Base-by-base conservation (phyloP, 2,329 filamentous ascomycete genomes). In the Neofusicoccum umdonicola region DNA sequence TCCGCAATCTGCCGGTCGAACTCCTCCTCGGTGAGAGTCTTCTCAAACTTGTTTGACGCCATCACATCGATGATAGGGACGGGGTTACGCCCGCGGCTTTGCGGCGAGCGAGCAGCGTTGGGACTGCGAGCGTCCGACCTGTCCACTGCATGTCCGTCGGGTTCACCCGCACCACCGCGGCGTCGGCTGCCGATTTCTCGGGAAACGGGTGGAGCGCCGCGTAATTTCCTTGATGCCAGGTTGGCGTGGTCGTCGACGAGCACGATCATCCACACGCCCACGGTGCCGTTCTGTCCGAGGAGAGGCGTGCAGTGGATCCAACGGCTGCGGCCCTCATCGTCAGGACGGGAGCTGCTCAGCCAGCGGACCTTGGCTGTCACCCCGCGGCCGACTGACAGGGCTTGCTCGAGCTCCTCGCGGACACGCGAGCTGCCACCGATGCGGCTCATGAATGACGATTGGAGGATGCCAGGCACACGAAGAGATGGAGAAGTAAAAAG, bases 271-370 rank as follows among this genome's bases (percentile, higher is more conserved):
- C 90, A 93, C 0, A 92, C 89, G 15, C 90, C 90, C 0, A 93
- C 86, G 3, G 84, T 80, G 1, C 88, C 87, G 67, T 88, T 88
- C 47, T 83, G 82, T 2, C 89, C 89, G 3, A 90, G 76, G 3
- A 93, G 78, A 2, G 90, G 90, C 22, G 90, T 93, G 71, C 89
- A 90, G 73, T 93, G 90, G 45, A 93, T 89, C 90, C 90, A 93
- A 48, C 89, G 83, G 56, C 84, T 83, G 17, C 88, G 83, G 0
- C 89, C 90, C 60, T 86, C 80, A 44, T 81, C 83, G 68, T 31
- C 80, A 79, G 51, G 81, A 12, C 71, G 64, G 6, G 69, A 52
- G 1, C 72, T 68, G 8, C 71, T 66, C 1, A 91, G 77, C 90
- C 90, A 93, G 61, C 86, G 85, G 13, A 93, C 85, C 72, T 91